These are phyloP conservation scores for Neofusicoccum sp. DNA, from an alignment of 2,329 filamentous ascomycete species.

Conservation along the genomic window DNA sequence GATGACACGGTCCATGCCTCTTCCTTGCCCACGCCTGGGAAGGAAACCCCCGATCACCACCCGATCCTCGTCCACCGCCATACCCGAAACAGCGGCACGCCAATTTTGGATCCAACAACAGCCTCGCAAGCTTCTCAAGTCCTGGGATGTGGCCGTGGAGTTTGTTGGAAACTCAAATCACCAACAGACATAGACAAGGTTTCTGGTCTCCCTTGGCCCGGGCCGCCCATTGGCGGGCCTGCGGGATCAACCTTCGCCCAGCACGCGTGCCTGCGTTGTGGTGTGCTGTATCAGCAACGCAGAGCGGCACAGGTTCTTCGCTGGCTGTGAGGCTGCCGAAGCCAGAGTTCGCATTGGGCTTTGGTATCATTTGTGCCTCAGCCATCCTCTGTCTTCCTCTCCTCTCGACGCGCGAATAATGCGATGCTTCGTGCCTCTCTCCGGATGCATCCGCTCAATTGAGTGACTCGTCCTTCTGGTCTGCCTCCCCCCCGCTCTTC, in stretches of 20 bases:
- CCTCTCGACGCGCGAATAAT: not conserved
- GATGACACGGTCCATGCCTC: not conserved
- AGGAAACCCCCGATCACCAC: not conserved
- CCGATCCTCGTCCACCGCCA: not conserved
- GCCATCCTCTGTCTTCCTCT: not conserved
- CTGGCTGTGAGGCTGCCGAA: not conserved
- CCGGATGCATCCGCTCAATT: not conserved
- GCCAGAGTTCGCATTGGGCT: not conserved
- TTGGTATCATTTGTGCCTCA: not conserved
- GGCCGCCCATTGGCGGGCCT: not conserved
- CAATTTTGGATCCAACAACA: not conserved
- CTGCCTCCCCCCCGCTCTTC: no score
- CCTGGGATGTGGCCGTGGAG: not conserved
- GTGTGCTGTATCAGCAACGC: not conserved
- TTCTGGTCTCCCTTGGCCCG: not conserved
- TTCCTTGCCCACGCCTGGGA: not conserved
- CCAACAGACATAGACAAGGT: not conserved
- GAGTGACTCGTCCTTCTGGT: not conserved
- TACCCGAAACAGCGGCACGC: not conserved
- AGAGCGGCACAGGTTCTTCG: not conserved
- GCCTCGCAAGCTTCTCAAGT: not conserved
- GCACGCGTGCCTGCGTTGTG: not conserved
- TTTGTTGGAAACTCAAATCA: not conserved
- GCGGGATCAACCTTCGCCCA: not conserved
- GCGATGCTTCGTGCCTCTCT: not conserved